These are phyloP conservation scores for Metschnikowia corniflorae DNA, from an alignment of 805 yeast genomes.

Conservation along the genomic window DNA sequence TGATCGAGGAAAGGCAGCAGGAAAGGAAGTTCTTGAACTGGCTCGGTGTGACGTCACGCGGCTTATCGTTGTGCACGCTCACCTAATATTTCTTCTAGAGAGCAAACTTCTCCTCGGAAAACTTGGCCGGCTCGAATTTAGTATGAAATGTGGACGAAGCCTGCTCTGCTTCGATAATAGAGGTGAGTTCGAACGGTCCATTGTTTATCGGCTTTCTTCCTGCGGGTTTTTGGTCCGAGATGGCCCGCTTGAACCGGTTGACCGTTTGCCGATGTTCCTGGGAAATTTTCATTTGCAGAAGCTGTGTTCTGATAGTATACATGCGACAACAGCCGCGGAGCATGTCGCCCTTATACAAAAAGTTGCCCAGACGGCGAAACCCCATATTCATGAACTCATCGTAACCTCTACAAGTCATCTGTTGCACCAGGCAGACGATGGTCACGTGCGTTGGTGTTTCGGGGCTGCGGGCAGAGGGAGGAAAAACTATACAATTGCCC, in stretches of 20 bases:
- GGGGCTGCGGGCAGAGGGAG: constrained; percentile 23
- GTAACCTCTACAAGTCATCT: constrained; percentile 51
- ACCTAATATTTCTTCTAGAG: constrained; percentile 68
- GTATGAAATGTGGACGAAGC: constrained; percentile 37
- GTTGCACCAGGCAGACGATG: constrained; percentile 39
- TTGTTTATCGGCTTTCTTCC: no score
- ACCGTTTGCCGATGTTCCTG: constrained; percentile 68
- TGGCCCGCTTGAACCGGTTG: constrained; percentile 52
- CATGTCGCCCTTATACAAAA: constrained; percentile 61
- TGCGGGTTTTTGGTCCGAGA: constrained; percentile 25
- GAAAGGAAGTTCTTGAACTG: constrained; percentile 69
- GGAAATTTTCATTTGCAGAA: constrained; percentile 41
- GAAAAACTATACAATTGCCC: no score
- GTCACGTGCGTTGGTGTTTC: constrained; percentile 23
- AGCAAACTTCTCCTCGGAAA: constrained; percentile 55
- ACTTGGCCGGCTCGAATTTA: constrained; percentile 49
- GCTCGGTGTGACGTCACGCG: constrained; percentile 38
- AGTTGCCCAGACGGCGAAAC: constrained; percentile 74
- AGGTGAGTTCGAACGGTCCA: constrained; percentile 24
- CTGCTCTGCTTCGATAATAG: constrained; percentile 41
- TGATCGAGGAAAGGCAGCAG: constrained; percentile 50
- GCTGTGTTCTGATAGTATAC: constrained; percentile 69
- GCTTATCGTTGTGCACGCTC: constrained; percentile 62
- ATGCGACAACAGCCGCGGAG: constrained; percentile 73
- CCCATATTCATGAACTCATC: constrained; percentile 69